Evolutionary conservation across 768 basidiomycete species (phyloP), one percentile per base, ranked within the genome.

Genomic region (Auricularia sp.): DNA sequence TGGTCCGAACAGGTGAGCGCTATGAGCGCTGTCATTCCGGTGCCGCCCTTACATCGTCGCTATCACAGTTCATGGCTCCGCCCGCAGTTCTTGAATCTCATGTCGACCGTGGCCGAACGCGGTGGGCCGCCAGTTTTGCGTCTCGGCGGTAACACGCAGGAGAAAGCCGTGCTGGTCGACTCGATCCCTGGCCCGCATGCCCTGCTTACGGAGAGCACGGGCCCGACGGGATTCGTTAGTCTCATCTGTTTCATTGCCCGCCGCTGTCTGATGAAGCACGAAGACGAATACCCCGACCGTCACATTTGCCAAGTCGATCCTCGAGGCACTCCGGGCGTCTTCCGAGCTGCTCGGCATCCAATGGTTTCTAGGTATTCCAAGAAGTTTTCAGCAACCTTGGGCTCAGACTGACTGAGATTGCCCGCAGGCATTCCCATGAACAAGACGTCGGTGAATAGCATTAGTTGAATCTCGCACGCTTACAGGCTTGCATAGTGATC

Each of bases 61-160:
- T 29, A 29, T 29, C 29, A 29, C 45, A 70, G 73, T 2, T 68
- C 65, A 35, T 70, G 71, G 33, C 67, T 79, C 35, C 73, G 75
- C 63, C 71, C 73, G 1, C 75, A 77, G 0, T 90, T 92, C 76
- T 80, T 92, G 18, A 92, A 93, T 71, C 78, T 92, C 39, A 83
- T 94, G 80, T 79, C 83, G 4, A 88, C 88, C 67, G 77, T 94
- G 18, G 78, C 78, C 61, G 78, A 83, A 68, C 81, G 91, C 34
- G 82, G 82, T 2, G 89, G 89, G 2, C 70, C 74, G 1, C 83
- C 90, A 6, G 75, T 80, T 13, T 74, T 92, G 18, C 83, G 90
- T 63, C 78, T 92, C 1, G 90, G 91, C 29, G 90, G 90, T 58
- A 92, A 92, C 74, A 86, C 87, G 0, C 91, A 92, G 71, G 91